Evolutionary conservation across 257 asterid species (phyloP).

Genomic region (Primulina eburnea): DNA sequence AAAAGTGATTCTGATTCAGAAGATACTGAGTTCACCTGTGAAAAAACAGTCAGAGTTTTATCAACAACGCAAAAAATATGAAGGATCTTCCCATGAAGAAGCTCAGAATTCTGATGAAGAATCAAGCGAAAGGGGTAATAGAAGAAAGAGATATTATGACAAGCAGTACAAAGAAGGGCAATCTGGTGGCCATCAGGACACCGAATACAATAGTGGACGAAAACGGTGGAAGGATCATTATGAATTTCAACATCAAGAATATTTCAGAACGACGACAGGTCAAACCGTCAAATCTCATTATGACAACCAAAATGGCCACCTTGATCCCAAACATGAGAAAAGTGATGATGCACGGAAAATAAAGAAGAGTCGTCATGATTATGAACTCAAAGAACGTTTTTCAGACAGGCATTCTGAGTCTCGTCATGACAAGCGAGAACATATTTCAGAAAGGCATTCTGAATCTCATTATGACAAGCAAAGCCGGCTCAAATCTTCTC

Average conservation of each 20-base stretch:
- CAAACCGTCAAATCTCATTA: slow-evolving; percentile 32
- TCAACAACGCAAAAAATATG: slow-evolving; percentile 34
- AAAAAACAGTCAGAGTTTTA: slow-evolving; percentile 35
- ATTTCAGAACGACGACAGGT: slow-evolving; percentile 30
- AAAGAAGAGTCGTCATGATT: not conserved
- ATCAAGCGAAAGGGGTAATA: slow-evolving; percentile 30
- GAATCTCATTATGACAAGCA: slow-evolving; percentile 33
- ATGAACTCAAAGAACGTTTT: not conserved
- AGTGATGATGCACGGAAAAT: not conserved
- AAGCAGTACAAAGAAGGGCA: slow-evolving; percentile 33
- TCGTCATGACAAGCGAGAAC: slow-evolving; percentile 22
- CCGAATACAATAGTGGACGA: slow-evolving; percentile 21
- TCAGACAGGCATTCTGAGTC: slow-evolving; percentile 23
- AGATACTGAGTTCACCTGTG: slow-evolving; percentile 24
- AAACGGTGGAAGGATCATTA: slow-evolving; percentile 20
- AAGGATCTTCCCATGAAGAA: slow-evolving; percentile 25
- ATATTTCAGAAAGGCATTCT: not conserved
- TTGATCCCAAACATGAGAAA: not conserved
- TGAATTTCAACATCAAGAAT: slow-evolving; percentile 27
- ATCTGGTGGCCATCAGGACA: slow-evolving; percentile 17
- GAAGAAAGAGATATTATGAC: slow-evolving; percentile 35
- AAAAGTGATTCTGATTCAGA: slow-evolving; percentile 45
- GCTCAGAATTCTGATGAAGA: slow-evolving; percentile 39
- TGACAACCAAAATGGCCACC: slow-evolving; percentile 10
- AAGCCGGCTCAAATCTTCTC: slow-evolving; percentile 31